Evolutionary conservation across 768 basidiomycete species (phyloP).

Genomic region (Rhodocollybia butyracea): DNA sequence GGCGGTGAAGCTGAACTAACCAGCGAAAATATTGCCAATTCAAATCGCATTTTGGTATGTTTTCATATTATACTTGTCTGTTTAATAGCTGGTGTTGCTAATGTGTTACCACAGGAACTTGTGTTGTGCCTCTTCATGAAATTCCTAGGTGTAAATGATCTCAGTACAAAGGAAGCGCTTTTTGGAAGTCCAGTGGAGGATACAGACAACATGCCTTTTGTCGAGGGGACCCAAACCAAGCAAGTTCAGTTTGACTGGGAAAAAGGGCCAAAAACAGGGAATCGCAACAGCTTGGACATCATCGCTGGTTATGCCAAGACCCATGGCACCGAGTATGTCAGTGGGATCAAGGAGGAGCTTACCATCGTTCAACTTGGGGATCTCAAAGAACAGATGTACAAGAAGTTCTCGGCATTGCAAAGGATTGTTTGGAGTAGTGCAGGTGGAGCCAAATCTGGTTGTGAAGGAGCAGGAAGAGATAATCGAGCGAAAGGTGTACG

Average conservation of each 20-base stretch:
- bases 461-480: neutral
- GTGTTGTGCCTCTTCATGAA: neutral
- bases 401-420: neutral
- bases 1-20: no score
- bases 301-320: neutral
- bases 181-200: neutral
- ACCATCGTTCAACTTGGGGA: neutral
- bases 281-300: neutral
- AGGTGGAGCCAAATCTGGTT: neutral
- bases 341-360: neutral
- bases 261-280: neutral
- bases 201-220: neutral
- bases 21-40: neutral
- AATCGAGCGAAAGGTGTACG: neutral
- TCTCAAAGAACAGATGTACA: neutral
- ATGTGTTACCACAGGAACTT: neutral
- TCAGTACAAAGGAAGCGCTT: neutral
- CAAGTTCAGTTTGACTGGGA: neutral
- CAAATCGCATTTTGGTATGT: neutral
- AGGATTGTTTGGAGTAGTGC: neutral
- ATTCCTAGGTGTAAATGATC: neutral
- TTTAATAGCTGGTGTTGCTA: neutral
- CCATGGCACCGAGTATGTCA: neutral
- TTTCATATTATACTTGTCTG: neutral
- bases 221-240: neutral